Evolutionary conservation across 768 basidiomycete species (phyloP).

Genomic region (Tulasnella sp.): DNA sequence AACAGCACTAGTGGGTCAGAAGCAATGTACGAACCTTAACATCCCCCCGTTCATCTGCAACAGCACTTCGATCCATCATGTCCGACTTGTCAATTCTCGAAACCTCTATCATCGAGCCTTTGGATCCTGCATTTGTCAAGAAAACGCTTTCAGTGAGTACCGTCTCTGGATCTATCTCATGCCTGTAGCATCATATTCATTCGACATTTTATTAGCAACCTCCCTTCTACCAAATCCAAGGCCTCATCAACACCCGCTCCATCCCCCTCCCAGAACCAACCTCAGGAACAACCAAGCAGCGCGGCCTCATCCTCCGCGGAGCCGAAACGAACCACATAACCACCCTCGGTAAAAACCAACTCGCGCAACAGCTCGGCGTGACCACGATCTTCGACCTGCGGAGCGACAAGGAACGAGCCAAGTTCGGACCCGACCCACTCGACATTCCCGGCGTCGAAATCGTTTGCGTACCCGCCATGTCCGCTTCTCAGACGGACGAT

Average conservation of each 20-base stretch:
- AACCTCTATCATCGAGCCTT: not conserved
- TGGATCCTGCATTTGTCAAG: not conserved
- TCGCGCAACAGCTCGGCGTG: constrained; percentile 51
- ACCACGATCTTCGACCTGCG: constrained; percentile 67
- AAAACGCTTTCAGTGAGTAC: constrained; percentile 5
- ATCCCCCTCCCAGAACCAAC: not conserved
- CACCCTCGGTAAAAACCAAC: constrained; percentile 43
- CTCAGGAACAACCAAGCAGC: not conserved
- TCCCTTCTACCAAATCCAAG: not conserved
- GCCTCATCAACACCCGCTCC: not conserved
- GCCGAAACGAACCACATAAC: constrained; percentile 68
- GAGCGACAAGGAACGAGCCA: constrained; percentile 69
- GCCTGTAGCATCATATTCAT: too few relatives aligned
- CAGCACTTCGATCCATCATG: not conserved
- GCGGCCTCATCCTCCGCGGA: constrained; percentile 45
- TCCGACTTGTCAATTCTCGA: not conserved
- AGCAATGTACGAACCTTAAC: too few relatives aligned
- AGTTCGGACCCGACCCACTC: constrained; percentile 56
- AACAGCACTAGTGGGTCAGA: not conserved
- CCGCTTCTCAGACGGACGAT: not conserved
- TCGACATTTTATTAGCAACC: too few relatives aligned
- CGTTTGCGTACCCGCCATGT: not conserved
- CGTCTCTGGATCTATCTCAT: too few relatives aligned
- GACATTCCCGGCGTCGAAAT: constrained; percentile 51
- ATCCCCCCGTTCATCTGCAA: too few relatives aligned